Evolutionary conservation across 768 basidiomycete species (phyloP), one percentile per base, ranked within the genome.

Genomic region (Mrakia gelida): DNA sequence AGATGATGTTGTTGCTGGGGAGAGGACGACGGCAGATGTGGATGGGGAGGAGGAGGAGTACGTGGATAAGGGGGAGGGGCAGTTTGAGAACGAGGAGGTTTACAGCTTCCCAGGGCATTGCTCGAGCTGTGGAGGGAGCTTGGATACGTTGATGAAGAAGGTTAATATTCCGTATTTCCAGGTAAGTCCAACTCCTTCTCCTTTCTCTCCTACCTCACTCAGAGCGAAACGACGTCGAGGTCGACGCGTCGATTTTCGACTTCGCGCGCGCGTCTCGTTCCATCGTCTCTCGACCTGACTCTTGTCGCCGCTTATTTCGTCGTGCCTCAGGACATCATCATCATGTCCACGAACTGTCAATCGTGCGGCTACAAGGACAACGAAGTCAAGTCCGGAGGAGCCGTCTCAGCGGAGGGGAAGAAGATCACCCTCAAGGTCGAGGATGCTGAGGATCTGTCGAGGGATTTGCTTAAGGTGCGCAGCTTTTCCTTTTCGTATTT

Each of bases 341-440:
- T 98, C 85, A 98, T 98, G 95, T 96, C 96, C 32, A 95, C 95
- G 9, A 98, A 97, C 83, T 98, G 97, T 84, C 93, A 95, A 77
- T 85, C 86, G 73, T 99, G 97, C 84, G 97, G 97, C 1, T 99
- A 98, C 85, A 88, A 93, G 77, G 97, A 99, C 85, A 98, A 95
- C 82, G 97, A 99, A 85, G 92, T 99, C 82, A 99, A 99, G 84
- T 92, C 94, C 8, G 94, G 96, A 30, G 86, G 90, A 2, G 95
- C 95, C 0, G 93, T 98, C 77, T 93, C 96, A 4, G 89, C 88
- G 6, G 87, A 92, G 82, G 97, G 96, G 26, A 95, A 92, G 84
- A 89, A 87, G 77, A 94, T 98, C 80, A 93, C 88, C 0, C 87
- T 99, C 75, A 93, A 91, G 83, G 94, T 97, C 7, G 91, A 95